Conservation (phyloP, 1,284 basidiomycete species). For the Ceratobasidium sp. region DNA sequence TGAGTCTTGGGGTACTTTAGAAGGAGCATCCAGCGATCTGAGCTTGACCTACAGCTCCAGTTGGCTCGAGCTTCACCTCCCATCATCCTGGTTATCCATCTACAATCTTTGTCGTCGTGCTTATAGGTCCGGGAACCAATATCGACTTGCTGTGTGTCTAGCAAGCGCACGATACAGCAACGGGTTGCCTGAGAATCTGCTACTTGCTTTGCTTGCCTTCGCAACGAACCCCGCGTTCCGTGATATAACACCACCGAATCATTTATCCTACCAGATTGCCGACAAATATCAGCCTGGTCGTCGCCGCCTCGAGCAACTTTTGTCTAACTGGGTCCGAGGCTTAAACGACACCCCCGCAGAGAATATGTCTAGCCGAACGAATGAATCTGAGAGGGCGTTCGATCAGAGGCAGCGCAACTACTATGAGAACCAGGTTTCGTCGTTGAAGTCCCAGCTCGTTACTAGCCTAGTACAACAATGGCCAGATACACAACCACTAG, state of each 20-base stretch:
- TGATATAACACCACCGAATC: background rate
- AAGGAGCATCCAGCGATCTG: background rate
- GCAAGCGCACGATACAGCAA: conserved; percentile 1
- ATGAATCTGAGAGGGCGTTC: background rate
- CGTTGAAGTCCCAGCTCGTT: background rate
- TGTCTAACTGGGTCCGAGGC: background rate
- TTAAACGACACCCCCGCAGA: background rate
- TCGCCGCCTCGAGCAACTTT: background rate
- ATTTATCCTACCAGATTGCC: background rate
- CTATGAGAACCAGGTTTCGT: background rate
- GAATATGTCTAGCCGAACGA: background rate
- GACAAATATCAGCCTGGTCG: background rate
- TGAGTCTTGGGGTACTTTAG: conserved; percentile 6
- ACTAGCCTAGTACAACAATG: background rate
- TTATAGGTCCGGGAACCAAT: background rate
- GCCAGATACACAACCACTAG: background rate
- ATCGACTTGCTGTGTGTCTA: background rate
- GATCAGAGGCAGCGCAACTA: background rate
- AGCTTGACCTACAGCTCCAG: background rate
- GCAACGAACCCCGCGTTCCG: conserved; percentile 21
- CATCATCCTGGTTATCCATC: conserved; percentile 1
- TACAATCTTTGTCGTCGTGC: conserved; percentile 11
- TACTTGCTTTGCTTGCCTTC: conserved; percentile 24
- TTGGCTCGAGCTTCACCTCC: background rate
- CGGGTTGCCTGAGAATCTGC: background rate